phyloP scores from a whole-genome alignment of 768 basidiomycete genomes.

The Termitomyces titanicus region DNA sequence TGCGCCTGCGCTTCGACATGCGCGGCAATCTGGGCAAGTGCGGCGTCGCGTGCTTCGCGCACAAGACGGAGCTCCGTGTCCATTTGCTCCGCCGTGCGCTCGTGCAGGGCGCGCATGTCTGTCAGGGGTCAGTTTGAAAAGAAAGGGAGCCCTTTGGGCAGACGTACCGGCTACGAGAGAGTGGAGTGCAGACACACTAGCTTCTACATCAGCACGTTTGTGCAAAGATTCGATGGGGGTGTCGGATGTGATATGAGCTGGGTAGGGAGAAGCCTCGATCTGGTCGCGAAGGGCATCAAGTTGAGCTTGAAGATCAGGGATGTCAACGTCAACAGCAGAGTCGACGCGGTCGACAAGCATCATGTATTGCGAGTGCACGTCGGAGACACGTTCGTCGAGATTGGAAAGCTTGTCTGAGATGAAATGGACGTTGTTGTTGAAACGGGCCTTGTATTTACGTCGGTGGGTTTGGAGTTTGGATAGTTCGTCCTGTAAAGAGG shows the following conservation, averaged over 20 bases:
- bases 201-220: constrained; percentile 24
- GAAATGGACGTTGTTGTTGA: constrained; percentile 35
- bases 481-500: constrained; percentile 28
- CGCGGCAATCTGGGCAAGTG: constrained; percentile 28
- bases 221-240: constrained; percentile 5
- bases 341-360: constrained; percentile 33
- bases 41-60: constrained; percentile 35
- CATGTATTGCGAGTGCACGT: constrained; percentile 32
- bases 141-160: constrained; percentile 10
- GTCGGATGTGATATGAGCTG: constrained; percentile 1
- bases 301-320: constrained; percentile 31
- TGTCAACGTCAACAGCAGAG: constrained; percentile 23
- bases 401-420: constrained; percentile 36
- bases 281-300: constrained; percentile 35
- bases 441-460: constrained; percentile 37
- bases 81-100: constrained; percentile 42
- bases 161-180: constrained; percentile 39
- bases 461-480: constrained; percentile 34
- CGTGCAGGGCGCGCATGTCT: constrained; percentile 46
- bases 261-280: constrained; percentile 11
- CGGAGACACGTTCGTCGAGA: constrained; percentile 37
- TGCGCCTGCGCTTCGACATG: constrained; percentile 26
- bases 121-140: constrained; percentile 2
- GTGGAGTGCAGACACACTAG: constrained; percentile 31
- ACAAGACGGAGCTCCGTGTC: constrained; percentile 42